phyloP scores from a whole-genome alignment of 1,139 yeast species.

The Kodamaea plutei region DNA sequence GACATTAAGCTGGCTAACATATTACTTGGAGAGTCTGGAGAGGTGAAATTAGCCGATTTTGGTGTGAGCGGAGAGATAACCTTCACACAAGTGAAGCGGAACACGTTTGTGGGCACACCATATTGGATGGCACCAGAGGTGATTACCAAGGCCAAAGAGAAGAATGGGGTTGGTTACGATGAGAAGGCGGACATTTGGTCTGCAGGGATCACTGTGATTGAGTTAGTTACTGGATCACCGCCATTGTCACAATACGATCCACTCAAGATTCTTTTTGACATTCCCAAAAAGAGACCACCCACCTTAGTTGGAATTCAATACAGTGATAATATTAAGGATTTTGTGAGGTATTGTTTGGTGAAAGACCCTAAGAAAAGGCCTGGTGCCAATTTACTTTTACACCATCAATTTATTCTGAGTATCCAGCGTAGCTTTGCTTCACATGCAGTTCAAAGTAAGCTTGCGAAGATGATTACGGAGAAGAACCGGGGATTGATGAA shows the following conservation, averaged over 20 bases:
- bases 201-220: slow-evolving; percentile 77
- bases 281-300: slow-evolving; percentile 72
- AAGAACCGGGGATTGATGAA: slow-evolving; percentile 4
- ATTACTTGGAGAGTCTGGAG: slow-evolving; percentile 57
- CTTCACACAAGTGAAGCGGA: slow-evolving; percentile 53
- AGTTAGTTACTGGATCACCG: slow-evolving; percentile 67
- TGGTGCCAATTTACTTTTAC: slow-evolving; percentile 39
- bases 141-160: slow-evolving; percentile 43
- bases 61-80: slow-evolving; percentile 82
- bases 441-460: slow-evolving; percentile 5
- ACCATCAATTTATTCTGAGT: slow-evolving; percentile 40
- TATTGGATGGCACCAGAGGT: slow-evolving; percentile 96
- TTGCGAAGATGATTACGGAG: slow-evolving; percentile 9
- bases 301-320: slow-evolving; percentile 37
- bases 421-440: slow-evolving; percentile 5
- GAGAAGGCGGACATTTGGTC: slow-evolving; percentile 90
- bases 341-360: slow-evolving; percentile 54
- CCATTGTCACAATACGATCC: slow-evolving; percentile 71
- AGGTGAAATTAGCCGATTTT: slow-evolving; percentile 75
- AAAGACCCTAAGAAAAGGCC: slow-evolving; percentile 57
- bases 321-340: slow-evolving; percentile 53
- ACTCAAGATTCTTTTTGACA: slow-evolving; percentile 66
- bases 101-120: slow-evolving; percentile 86
- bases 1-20: slow-evolving; percentile 85
- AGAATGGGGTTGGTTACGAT: slow-evolving; percentile 67